Conservation (phyloP, 1,284 basidiomycete genomes). For the Sporisorium exsertum region DNA sequence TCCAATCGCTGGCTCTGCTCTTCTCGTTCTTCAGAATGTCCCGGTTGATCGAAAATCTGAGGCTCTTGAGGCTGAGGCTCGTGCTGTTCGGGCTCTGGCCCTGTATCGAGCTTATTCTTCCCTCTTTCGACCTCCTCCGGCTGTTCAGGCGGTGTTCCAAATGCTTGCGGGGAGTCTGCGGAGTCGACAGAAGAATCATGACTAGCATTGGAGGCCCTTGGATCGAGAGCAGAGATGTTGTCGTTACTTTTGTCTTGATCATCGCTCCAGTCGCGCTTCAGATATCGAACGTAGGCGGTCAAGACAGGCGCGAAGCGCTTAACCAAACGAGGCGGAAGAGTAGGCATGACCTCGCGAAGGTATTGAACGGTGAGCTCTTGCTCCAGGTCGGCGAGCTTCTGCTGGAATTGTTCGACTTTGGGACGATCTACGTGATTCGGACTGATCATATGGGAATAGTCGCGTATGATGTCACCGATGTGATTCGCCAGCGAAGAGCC, state of each 20-base stretch:
- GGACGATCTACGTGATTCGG: neutral
- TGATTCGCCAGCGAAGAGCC: slow-evolving; percentile 15
- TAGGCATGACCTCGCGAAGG: slow-evolving; percentile 1
- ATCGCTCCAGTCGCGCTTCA: neutral
- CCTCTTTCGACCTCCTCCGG: neutral
- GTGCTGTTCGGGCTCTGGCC: neutral
- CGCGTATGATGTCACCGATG: slow-evolving; percentile 3
- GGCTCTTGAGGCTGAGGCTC: neutral
- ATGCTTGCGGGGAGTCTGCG: slow-evolving; percentile 24
- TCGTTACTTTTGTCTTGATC: neutral
- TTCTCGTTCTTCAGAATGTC: neutral
- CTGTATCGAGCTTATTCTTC: neutral
- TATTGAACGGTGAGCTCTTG: slow-evolving; percentile 4
- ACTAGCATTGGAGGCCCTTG: neutral
- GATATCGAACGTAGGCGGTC: slow-evolving; percentile 1
- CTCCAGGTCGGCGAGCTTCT: slow-evolving; percentile 3
- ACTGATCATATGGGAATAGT: slow-evolving; percentile 2
- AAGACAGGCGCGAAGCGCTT: slow-evolving; percentile 4
- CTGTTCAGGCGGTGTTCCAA: slow-evolving; percentile 27
- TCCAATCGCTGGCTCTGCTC: neutral
- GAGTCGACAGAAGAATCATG: slow-evolving; percentile 8
- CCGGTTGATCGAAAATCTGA: neutral
- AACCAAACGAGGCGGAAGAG: slow-evolving; percentile 4
- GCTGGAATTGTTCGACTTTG: slow-evolving; percentile 9
- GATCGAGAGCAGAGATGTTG: neutral